These are phyloP conservation scores for Gossypium herbaceum DNA, from an alignment of 345 rosid species.

Conservation along the genomic window DNA sequence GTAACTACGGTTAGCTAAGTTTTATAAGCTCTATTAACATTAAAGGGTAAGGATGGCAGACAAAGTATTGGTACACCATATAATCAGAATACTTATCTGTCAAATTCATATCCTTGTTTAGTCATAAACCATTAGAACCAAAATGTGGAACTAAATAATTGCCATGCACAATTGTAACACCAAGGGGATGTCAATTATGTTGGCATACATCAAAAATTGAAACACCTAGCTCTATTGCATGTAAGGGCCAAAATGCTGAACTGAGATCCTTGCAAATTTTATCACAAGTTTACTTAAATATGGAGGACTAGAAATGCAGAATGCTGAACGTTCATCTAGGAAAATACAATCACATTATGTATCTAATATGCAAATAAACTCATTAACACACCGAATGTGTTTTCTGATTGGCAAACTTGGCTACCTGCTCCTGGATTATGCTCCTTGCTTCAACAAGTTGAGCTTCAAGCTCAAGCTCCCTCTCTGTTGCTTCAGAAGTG, in stretches of 20 bases:
- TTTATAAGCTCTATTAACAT: background rate
- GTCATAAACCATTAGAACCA: background rate
- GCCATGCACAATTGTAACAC: background rate
- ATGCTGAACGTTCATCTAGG: background rate
- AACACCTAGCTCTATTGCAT: background rate
- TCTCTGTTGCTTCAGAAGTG: slow-evolving; percentile 89
- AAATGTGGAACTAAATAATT: background rate
- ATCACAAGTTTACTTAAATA: background rate
- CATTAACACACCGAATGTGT: background rate
- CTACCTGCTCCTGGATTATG: slow-evolving; percentile 96
- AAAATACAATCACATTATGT: background rate
- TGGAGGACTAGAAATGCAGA: background rate
- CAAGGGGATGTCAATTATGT: background rate
- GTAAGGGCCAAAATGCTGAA: background rate
- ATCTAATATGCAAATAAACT: background rate
- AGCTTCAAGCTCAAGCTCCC: slow-evolving; percentile 99
- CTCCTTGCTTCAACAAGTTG: slow-evolving; percentile 99
- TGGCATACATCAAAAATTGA: slow-evolving; percentile 5
- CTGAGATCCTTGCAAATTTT: background rate
- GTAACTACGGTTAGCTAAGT: background rate
- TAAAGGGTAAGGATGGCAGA: no score
- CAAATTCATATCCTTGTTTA: background rate
- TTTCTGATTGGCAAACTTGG: slow-evolving; percentile 7
- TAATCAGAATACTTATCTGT: background rate
- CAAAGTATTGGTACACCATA: background rate